phyloP scores from a whole-genome alignment of 2,329 filamentous ascomycete species.

The Fusarium nisikadoi region DNA sequence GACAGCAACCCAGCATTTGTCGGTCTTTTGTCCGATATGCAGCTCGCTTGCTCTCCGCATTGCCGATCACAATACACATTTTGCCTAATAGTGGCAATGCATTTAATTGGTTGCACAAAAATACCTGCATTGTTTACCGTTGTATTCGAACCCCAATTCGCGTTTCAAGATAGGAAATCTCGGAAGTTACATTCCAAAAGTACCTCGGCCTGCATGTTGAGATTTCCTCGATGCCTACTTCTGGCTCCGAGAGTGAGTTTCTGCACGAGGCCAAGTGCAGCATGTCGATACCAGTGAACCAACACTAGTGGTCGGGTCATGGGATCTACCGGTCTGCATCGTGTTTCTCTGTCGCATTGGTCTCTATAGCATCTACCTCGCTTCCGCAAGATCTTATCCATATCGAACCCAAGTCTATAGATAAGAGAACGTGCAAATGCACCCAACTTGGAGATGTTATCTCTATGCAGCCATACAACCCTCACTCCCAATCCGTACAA shows the following conservation, averaged over 20 bases:
- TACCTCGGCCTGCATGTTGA: background rate
- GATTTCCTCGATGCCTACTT: background rate
- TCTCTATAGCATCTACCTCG: background rate
- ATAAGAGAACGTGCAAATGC: background rate
- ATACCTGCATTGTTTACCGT: background rate
- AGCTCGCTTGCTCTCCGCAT: background rate
- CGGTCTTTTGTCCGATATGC: background rate
- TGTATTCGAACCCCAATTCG: background rate
- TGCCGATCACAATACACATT: background rate
- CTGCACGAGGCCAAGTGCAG: background rate
- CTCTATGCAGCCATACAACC: background rate
- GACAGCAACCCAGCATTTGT: background rate
- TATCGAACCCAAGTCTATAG: rapidly evolving
- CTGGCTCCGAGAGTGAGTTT: background rate
- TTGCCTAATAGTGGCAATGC: background rate
- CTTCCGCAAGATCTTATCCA: rapidly evolving
- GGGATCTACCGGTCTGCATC: background rate
- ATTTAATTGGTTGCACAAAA: background rate
- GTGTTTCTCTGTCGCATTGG: background rate
- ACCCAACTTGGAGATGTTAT: background rate
- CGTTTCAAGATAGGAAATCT: background rate
- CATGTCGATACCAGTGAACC: background rate
- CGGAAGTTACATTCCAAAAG: background rate
- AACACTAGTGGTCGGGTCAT: rapidly evolving
- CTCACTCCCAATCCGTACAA: background rate